Evolutionary conservation across 441 rosid genomes (phyloP).

Genomic region (Pelargonium cotyledonis): DNA sequence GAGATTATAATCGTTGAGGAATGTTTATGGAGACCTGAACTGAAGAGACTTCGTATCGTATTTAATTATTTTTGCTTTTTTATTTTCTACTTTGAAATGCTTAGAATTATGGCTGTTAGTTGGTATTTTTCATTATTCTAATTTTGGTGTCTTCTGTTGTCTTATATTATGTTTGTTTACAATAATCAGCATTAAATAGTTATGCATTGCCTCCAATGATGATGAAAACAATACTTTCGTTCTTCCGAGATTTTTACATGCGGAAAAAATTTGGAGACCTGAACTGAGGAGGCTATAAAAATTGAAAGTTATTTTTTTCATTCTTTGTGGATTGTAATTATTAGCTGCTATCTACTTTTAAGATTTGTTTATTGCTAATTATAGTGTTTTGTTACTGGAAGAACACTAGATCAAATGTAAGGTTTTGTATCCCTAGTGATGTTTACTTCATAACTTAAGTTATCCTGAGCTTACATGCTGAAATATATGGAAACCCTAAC

Average conservation of each 20-base stretch:
- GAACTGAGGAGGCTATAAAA: conserved; percentile 8
- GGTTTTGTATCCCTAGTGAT: neutral
- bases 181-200: too few relatives aligned
- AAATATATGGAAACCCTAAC: neutral
- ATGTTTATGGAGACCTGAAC: conserved; percentile 26
- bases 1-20: conserved; percentile 21
- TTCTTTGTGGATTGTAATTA: neutral
- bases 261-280: conserved; percentile 22
- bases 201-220: conserved; percentile 17
- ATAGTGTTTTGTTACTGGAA: neutral
- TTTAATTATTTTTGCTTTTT: neutral
- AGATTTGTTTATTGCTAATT: too few relatives aligned
- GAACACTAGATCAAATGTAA: too few relatives aligned
- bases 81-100: neutral
- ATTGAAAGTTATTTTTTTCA: neutral
- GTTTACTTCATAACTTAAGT: neutral
- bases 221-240: conserved; percentile 18
- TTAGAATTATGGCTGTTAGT: neutral
- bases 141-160: neutral
- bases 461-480: neutral
- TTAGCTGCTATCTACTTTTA: too few relatives aligned
- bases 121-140: neutral
- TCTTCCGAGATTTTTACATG: conserved; percentile 18
- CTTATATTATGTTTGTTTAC: neutral
- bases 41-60: conserved; percentile 10